Conservation (phyloP, 805 yeast species). For the Kuraishia ogatae region DNA sequence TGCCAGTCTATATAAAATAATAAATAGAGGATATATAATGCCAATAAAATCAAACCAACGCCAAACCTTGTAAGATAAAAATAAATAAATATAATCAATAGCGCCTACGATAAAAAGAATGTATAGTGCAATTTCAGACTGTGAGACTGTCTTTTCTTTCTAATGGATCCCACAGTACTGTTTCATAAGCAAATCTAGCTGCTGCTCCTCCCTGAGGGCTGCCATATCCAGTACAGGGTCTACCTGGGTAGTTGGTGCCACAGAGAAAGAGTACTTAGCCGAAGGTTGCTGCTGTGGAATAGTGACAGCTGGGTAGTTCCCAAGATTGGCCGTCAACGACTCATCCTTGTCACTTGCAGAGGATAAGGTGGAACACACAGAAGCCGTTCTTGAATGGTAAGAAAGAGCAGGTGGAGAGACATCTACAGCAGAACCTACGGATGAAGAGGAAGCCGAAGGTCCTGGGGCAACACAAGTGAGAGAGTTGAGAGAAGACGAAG, state of each 20-base stretch:
- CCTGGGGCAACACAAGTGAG: neutral
- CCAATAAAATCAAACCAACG: neutral
- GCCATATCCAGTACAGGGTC: constrained; percentile 20
- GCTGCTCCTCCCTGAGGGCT: constrained; percentile 24
- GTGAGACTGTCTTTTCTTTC: neutral
- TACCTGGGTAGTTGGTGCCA: neutral
- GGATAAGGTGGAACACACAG: neutral
- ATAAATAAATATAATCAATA: neutral
- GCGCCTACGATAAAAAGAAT: neutral
- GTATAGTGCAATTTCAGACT: neutral
- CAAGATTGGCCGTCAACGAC: neutral
- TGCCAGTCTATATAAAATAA: neutral
- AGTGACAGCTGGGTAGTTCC: neutral
- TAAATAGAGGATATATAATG: constrained; percentile 1
- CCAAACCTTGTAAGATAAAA: neutral
- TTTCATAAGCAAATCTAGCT: constrained; percentile 22
- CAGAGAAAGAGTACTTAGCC: neutral
- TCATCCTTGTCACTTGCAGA: neutral
- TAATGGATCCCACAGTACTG: constrained; percentile 18
- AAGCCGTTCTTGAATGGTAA: constrained; percentile 1
- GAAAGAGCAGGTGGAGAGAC: neutral
- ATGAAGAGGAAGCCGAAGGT: neutral
- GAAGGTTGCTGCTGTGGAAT: neutral
- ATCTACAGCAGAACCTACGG: neutral
- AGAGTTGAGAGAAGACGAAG: neutral